Conservation (phyloP, 345 rosid species). For the Clarkia xantiana region DNA sequence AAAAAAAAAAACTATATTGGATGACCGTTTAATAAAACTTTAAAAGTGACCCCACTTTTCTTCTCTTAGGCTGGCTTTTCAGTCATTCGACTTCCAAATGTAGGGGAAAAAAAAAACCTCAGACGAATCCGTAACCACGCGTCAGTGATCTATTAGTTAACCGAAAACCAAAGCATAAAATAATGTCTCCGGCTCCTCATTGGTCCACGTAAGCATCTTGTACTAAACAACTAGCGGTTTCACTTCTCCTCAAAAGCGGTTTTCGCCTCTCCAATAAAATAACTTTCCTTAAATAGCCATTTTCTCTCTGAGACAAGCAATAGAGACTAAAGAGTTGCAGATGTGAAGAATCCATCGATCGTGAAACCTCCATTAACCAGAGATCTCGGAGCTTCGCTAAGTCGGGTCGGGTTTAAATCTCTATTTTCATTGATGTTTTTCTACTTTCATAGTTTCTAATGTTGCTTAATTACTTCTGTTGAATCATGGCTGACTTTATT, state of each 20-base stretch:
- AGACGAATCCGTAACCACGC: constrained; percentile 21
- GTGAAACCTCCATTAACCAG: too few species aligned
- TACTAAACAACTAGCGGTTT: constrained; percentile 13
- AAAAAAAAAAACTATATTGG: not conserved
- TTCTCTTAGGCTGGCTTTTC: not conserved
- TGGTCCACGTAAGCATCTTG: constrained; percentile 16
- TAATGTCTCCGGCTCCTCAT: not conserved
- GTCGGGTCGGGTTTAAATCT: too few species aligned
- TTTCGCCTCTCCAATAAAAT: not conserved
- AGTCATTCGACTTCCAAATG: constrained; percentile 9
- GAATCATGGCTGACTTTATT: too few species aligned
- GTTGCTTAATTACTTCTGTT: too few species aligned
- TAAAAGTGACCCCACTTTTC: not conserved
- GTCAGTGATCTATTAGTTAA: constrained; percentile 32
- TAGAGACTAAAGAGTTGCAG: not conserved
- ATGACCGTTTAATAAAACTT: not conserved
- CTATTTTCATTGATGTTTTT: too few species aligned
- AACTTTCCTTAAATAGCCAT: constrained; percentile 26
- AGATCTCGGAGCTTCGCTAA: too few species aligned
- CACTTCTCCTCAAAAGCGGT: not conserved
- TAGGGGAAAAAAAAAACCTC: constrained; percentile 8
- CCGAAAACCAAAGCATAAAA: not conserved
- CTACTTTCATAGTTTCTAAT: too few species aligned
- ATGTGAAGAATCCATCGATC: too few species aligned
- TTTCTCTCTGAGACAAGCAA: not conserved